Evolutionary conservation across 2,329 filamentous ascomycete species (phyloP).

Genomic region (Fonsecaea pedrosoi): DNA sequence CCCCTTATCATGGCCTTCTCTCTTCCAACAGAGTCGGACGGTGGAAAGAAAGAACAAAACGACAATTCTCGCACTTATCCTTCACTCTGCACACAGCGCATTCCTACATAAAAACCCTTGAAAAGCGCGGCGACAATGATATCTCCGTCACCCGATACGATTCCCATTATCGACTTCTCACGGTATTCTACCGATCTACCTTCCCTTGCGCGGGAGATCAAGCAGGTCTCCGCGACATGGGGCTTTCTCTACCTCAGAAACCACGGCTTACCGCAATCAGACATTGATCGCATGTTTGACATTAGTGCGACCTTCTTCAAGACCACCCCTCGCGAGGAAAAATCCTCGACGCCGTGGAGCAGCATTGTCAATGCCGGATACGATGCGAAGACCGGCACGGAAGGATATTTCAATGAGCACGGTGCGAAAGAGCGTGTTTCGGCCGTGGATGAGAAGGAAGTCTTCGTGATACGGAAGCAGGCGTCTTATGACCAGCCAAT

Average conservation of each 20-base stretch:
- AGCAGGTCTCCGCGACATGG: conserved; percentile 79
- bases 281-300: conserved; percentile 35
- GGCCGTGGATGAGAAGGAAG: conserved; percentile 25
- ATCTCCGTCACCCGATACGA: conserved; percentile 10
- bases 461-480: conserved; percentile 31
- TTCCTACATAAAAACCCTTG: not conserved
- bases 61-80: not conserved
- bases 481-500: conserved; percentile 31
- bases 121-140: conserved; percentile 11
- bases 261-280: conserved; percentile 38
- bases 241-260: conserved; percentile 42
- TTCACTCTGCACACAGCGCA: not conserved
- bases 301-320: conserved; percentile 47
- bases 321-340: conserved; percentile 23
- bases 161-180: conserved; percentile 77
- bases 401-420: conserved; percentile 29
- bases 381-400: conserved; percentile 26
- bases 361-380: conserved; percentile 31
- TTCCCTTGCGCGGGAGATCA: conserved; percentile 69
- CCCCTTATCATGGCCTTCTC: not conserved
- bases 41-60: not conserved
- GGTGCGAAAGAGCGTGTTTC: conserved; percentile 23
- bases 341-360: conserved; percentile 27
- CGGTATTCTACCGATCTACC: conserved; percentile 70
- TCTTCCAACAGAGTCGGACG: not conserved